Conservation (phyloP, 768 basidiomycete genomes). For the Suillus tomentosus region DNA sequence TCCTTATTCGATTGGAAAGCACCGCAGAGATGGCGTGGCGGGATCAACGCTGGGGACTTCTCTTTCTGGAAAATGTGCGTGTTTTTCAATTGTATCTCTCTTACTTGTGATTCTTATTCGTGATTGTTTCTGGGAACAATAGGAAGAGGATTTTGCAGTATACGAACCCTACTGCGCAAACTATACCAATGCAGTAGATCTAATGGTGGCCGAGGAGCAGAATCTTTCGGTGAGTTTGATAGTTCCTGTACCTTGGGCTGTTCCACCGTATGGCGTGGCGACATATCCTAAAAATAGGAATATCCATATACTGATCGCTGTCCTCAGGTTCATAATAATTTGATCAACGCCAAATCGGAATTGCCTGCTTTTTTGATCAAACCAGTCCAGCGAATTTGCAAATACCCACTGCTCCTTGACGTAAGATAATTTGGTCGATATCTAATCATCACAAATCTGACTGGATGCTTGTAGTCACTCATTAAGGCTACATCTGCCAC, state of each 20-base stretch:
- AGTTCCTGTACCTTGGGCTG: slow-evolving; percentile 3
- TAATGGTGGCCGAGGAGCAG: slow-evolving; percentile 85
- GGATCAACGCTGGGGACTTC: slow-evolving; percentile 85
- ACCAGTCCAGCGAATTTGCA: slow-evolving; percentile 97
- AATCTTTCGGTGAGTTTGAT: slow-evolving; percentile 71
- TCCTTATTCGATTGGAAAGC: slow-evolving; percentile 87
- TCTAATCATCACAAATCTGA: slow-evolving; percentile 16
- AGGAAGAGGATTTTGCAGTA: slow-evolving; percentile 95
- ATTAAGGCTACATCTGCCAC: slow-evolving; percentile 67
- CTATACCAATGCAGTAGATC: slow-evolving; percentile 83
- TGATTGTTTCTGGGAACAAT: slow-evolving; percentile 43
- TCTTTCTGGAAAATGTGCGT: slow-evolving; percentile 84
- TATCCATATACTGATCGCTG: slow-evolving; percentile 19
- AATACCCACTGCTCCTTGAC: slow-evolving; percentile 93
- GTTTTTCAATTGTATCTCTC: slow-evolving; percentile 27
- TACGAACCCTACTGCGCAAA: slow-evolving; percentile 99
- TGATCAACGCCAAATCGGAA: slow-evolving; percentile 91
- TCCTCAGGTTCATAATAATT: slow-evolving; percentile 69
- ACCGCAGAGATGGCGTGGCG: slow-evolving; percentile 81
- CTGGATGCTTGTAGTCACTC: slow-evolving; percentile 52
- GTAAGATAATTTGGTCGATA: slow-evolving; percentile 42
- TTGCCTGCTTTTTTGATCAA: slow-evolving; percentile 97
- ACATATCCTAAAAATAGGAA: slow-evolving; percentile 26
- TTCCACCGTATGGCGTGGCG: slow-evolving; percentile 26
- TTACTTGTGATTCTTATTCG: slow-evolving; percentile 13